phyloP scores from a whole-genome alignment of 176 grass and related monocot species.

The Rhipidocladum racemiflorum region DNA sequence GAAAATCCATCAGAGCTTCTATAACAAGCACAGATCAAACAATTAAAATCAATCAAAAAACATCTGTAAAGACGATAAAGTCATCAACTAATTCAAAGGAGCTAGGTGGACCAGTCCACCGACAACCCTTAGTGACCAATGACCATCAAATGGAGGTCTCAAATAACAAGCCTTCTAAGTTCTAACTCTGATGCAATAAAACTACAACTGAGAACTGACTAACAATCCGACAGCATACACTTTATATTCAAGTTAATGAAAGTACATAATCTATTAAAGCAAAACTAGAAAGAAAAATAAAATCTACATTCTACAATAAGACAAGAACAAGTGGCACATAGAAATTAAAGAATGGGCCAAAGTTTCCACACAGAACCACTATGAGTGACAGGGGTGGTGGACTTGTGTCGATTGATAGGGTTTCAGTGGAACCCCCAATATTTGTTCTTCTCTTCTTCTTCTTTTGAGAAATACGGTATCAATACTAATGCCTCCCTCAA shows the following conservation, averaged over 20 bases:
- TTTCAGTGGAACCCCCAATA: background rate
- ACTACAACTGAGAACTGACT: background rate
- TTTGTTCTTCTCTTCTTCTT: background rate
- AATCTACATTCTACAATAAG: background rate
- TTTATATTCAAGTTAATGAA: background rate
- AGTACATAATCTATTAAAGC: background rate
- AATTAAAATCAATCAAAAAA: background rate
- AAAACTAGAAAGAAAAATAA: background rate
- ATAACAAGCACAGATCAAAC: background rate
- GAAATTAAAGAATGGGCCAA: background rate
- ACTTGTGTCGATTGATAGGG: background rate
- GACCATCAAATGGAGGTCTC: background rate
- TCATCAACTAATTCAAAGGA: background rate
- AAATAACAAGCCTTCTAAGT: background rate
- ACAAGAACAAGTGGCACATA: background rate
- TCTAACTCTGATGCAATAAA: background rate
- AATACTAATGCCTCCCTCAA: background rate
- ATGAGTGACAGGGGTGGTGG: background rate
- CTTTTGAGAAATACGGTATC: background rate
- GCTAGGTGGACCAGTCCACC: background rate
- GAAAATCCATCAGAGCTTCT: background rate
- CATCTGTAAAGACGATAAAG: background rate
- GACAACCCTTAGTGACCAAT: background rate
- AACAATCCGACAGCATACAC: background rate
- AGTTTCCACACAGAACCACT: background rate